phyloP scores from a whole-genome alignment of 345 rosid genomes.

The Carallia pectinifolia region DNA sequence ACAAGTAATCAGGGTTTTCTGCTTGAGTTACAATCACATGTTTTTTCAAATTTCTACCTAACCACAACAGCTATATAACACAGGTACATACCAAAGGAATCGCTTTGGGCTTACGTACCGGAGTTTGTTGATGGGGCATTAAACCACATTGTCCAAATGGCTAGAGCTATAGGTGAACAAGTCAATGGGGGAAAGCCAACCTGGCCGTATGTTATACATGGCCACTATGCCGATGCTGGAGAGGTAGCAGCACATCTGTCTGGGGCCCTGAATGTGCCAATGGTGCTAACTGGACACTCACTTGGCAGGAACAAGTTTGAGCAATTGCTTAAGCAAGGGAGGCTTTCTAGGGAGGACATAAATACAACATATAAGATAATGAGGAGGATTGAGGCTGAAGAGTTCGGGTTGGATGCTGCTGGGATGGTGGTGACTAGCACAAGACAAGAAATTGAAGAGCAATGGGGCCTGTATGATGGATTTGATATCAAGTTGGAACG shows the following conservation, averaged over 20 bases:
- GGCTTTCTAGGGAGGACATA: slow-evolving; percentile 57
- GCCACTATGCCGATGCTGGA: slow-evolving; percentile 74
- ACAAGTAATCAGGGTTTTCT: slow-evolving; percentile 35
- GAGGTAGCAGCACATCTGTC: slow-evolving; percentile 62
- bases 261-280: slow-evolving; percentile 60
- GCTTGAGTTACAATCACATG: neutral
- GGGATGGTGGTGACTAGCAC: slow-evolving; percentile 74
- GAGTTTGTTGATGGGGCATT: slow-evolving; percentile 66
- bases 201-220: slow-evolving; percentile 72
- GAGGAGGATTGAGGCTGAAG: slow-evolving; percentile 63
- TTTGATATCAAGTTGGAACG: slow-evolving; percentile 65
- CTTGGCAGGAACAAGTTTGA: slow-evolving; percentile 68
- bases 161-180: slow-evolving; percentile 55
- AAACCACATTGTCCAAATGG: slow-evolving; percentile 58
- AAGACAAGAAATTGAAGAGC: slow-evolving; percentile 71
- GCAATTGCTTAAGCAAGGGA: slow-evolving; percentile 65
- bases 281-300: slow-evolving; percentile 71
- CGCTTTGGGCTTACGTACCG: slow-evolving; percentile 63
- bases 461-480: slow-evolving; percentile 77
- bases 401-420: slow-evolving; percentile 55
- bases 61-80: neutral
- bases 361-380: slow-evolving; percentile 58
- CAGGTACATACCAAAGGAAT: slow-evolving; percentile 68
- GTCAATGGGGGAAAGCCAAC: slow-evolving; percentile 51
- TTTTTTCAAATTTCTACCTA: neutral